Base-by-base conservation (phyloP, 768 basidiomycete genomes). In the Russula emetica region DNA sequence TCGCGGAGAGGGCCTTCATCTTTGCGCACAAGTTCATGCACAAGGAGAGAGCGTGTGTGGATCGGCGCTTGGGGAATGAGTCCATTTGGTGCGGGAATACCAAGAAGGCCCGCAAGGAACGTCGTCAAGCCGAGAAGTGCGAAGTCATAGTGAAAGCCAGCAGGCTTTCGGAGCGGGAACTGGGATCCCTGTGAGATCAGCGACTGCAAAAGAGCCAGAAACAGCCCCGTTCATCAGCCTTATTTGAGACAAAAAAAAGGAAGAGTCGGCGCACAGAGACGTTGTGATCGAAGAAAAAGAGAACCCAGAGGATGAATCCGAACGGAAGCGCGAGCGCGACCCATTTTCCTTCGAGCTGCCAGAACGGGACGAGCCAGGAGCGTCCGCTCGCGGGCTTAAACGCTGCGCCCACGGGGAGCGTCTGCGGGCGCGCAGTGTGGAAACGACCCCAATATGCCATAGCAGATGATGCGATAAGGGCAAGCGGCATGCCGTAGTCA, bases 221-320 rank as follows among this genome's bases (percentile, higher is more conserved):
- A 45, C 24, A 8, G 14, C 4, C 58, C 38, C 50, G 14, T 24
- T 44, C 34, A 30, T 54, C 44, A 32, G 45, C 11, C 3, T 36
- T 36, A 45, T 40, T 13, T 5, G n/a, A 2, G 47, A 2, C 55
- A 32, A 24, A 32, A 32, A 20, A 18, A 8, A 30, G 4, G 32
- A 44, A 36, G 8, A 26, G 7, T 14, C 8, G 10, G 76, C 88
- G 69, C 72, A 92, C 91, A 53, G 92, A 94, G 58, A 94, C 91
- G 69, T 95, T 95, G 68, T 94, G 91, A 67, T 98, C 94, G 69
- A 97, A 97, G 78, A 94, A 94, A 76, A 98, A 96, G 50, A 97
- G 76, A 26, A 96, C 82, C 85, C 91, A 97, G 6, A 98, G 78
- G 24, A 94, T 78, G 47, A 94, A 74, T 2, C 94, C 95, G 70